These are phyloP conservation scores for Chlamydomonas incerta DNA, from an alignment of 139 green algal species.

Conservation along the genomic window DNA sequence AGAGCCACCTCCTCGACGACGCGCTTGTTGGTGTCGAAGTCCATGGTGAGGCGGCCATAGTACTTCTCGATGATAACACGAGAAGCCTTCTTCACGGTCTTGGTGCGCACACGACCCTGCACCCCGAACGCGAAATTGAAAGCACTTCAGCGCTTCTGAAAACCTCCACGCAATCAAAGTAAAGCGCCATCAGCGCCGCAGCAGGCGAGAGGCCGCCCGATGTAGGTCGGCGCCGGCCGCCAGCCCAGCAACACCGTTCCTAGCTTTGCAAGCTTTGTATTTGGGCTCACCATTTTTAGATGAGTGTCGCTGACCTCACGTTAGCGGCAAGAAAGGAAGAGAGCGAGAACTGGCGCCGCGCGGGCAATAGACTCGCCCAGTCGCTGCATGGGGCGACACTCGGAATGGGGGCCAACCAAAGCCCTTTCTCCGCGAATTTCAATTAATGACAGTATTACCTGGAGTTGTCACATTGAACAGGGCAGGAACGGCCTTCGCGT, in stretches of 20 bases:
- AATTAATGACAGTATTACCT: too few relatives aligned
- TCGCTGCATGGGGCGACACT: too few relatives aligned
- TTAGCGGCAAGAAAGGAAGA: conserved; percentile 22
- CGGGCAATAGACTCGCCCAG: too few relatives aligned
- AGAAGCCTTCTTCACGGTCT: conserved; percentile 99
- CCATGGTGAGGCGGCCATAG: conserved; percentile 94
- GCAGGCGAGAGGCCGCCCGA: neutral
- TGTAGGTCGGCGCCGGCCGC: neutral
- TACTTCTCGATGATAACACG: conserved; percentile 99
- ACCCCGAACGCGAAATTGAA: neutral
- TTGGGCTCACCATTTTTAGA: conserved; percentile 44
- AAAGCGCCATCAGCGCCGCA: neutral
- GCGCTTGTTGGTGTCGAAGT: conserved; percentile 99
- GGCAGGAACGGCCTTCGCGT: too few relatives aligned
- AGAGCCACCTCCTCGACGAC: conserved; percentile 97
- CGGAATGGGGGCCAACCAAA: too few relatives aligned
- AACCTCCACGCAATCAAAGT: neutral
- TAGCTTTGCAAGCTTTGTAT: too few relatives aligned
- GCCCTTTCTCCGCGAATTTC: too few relatives aligned
- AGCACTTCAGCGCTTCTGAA: too few relatives aligned
- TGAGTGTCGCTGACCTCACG: conserved; percentile 14
- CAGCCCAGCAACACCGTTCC: too few relatives aligned
- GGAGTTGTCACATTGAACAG: too few relatives aligned
- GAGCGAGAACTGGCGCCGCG: neutral
- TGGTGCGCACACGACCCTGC: conserved; percentile 98